Evolutionary conservation across 2,329 filamentous ascomycete species (phyloP), one percentile per base, ranked within the genome.

Genomic region (Penicillium occitanis): DNA sequence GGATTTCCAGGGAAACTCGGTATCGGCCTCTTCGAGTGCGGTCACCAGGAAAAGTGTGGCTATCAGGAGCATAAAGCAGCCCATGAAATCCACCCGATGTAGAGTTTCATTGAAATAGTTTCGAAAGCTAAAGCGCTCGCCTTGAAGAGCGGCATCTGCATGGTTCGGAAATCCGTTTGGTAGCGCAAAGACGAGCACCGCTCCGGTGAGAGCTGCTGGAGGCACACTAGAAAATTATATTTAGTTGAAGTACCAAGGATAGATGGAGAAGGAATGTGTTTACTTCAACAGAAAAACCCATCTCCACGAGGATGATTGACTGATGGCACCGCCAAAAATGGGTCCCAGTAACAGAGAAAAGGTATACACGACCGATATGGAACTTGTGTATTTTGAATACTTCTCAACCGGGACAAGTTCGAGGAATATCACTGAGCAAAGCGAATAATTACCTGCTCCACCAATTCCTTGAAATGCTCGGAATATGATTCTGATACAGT

Each of bases 231-330:
- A n/a, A 42, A 22, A 1, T 22, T 2, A 48, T 3, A 48, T 10
- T 22, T 19, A 48, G 44, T 14, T 48, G 3, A 3, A 22, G 8
- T 48, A 11, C 19, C 8, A 48, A 1, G 44, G 3, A 22, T 5
- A 22, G 19, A 48, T 51, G 42, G 48, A 11, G 40, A 22, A 48
- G 13, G 14, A 30, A 30, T 28, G 25, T 17, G n/a, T 57, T 42
- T 40, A 65, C 63, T 72, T 69, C 48, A 72, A 53, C n/a, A 71
- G 50, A 55, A 72, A 72, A n/a, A 71, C 58, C 71, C 71, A 72
- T 68, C 71, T 63, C 70, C 70, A 72, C 3, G 68, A 66, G 2
- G 67, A 57, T 8, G 65, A 19, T 7, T 65, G 33, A n/a, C 55
- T 67, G n/a, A 72, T 70, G 19, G 63, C 67, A 60, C 70, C 71